Evolutionary conservation across 495 filamentous ascomycete genomes (phyloP).

Genomic region (Xylona heveae): DNA sequence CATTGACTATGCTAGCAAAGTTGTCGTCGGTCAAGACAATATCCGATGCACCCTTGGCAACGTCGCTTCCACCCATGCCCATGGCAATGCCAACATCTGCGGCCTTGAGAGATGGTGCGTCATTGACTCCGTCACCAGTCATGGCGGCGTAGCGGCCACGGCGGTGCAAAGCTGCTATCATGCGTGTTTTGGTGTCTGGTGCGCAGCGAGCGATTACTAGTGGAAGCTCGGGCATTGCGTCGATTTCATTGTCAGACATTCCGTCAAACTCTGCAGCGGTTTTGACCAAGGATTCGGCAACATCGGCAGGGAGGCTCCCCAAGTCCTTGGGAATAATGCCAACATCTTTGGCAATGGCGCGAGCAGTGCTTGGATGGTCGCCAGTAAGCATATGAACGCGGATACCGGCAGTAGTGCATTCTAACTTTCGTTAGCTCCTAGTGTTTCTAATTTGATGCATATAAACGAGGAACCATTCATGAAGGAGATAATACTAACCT

Average conservation of each 20-base stretch:
- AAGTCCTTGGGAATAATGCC: constrained; percentile 47
- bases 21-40: constrained; percentile 70
- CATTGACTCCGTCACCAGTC: constrained; percentile 76
- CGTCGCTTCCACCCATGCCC: constrained; percentile 57
- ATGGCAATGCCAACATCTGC: constrained; percentile 78
- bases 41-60: constrained; percentile 71
- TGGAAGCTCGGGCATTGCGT: constrained; percentile 32
- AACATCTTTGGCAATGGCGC: constrained; percentile 53
- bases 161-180: constrained; percentile 47
- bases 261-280: constrained; percentile 44
- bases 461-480: not conserved
- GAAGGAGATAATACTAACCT: not conserved
- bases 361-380: constrained; percentile 55
- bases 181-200: constrained; percentile 42
- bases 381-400: constrained; percentile 67
- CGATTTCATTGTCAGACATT: constrained; percentile 35
- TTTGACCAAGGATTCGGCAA: constrained; percentile 33
- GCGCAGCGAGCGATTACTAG: constrained; percentile 45
- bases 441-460: too few relatives aligned
- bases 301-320: constrained; percentile 24
- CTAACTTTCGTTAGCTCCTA: constrained; percentile 8
- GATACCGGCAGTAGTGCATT: constrained; percentile 50
- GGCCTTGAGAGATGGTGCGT: constrained; percentile 58
- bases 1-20: constrained; percentile 61
- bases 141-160: constrained; percentile 40